Evolutionary conservation across 2,329 filamentous ascomycete species (phyloP).

Genomic region (Cladosporium sp.): DNA sequence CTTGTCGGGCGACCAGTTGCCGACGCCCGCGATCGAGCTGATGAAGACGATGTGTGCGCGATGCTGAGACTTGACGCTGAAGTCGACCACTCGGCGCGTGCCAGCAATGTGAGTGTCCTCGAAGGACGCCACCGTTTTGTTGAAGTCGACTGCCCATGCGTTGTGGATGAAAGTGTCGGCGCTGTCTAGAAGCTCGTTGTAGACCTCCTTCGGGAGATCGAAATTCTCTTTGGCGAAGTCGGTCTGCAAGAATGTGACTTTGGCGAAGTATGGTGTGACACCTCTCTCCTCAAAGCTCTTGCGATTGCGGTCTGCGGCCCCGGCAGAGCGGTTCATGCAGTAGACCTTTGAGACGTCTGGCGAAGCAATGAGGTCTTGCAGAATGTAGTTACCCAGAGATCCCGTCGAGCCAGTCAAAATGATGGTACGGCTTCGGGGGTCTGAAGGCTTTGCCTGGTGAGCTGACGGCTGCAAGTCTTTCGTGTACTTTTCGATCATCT

Average conservation of each 20-base stretch:
- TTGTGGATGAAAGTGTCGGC: not conserved
- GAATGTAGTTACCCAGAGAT: slow-evolving; percentile 37
- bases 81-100: slow-evolving; percentile 27
- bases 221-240: not conserved
- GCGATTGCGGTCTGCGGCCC: slow-evolving; percentile 25
- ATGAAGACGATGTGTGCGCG: slow-evolving; percentile 40
- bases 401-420: slow-evolving; percentile 40
- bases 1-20: slow-evolving; percentile 25
- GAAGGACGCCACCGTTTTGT: not conserved
- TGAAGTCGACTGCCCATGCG: not conserved
- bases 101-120: not conserved
- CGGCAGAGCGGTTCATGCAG: slow-evolving; percentile 34
- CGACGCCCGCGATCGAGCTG: slow-evolving; percentile 41
- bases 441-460: not conserved
- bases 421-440: slow-evolving; percentile 21
- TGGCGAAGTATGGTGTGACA: slow-evolving; percentile 27
- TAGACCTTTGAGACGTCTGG: slow-evolving; percentile 31
- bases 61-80: slow-evolving; percentile 27
- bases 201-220: not conserved
- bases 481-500: not conserved
- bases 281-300: slow-evolving; percentile 28
- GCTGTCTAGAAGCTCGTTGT: not conserved
- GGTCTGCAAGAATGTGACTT: slow-evolving; percentile 29
- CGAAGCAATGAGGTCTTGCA: slow-evolving; percentile 33
- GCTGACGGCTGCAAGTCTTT: not conserved